A percentile compares a stretch with the other conserved stretches of the same genome.
These are phyloP conservation scores for Prunus fruticosa DNA, from an alignment of 306 rosid species.

Conservation along the genomic window DNA sequence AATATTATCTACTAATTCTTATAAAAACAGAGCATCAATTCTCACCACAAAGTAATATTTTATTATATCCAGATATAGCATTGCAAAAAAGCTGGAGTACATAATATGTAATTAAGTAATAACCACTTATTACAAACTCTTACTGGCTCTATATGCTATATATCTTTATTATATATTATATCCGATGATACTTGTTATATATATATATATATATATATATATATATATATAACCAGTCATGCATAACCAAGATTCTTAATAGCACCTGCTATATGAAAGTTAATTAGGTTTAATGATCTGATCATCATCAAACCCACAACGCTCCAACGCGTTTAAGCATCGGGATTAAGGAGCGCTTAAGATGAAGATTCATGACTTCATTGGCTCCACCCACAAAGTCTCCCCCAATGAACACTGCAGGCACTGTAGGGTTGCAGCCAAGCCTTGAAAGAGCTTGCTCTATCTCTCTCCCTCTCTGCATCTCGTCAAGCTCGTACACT, in stretches of 20 bases:
- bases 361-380: constrained; percentile 93
- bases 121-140: not conserved
- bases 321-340: constrained; percentile 92
- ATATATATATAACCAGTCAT: not conserved
- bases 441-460: constrained; percentile 78
- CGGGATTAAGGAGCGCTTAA: constrained; percentile 73
- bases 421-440: constrained; percentile 73
- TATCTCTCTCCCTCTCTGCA: constrained; percentile 75
- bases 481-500: constrained; percentile 86
- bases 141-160: not conserved
- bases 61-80: not conserved
- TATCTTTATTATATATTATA: not conserved
- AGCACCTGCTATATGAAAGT: not conserved
- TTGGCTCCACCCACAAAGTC: constrained; percentile 83
- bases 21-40: not conserved
- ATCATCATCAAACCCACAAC: constrained; percentile 60
- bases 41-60: not conserved
- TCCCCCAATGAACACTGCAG: constrained; percentile 82
- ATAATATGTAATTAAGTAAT: not conserved
- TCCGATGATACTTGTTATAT: not conserved
- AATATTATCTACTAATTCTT: too few relatives aligned
- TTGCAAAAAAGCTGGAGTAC: not conserved
- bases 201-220: not conserved
- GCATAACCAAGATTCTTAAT: constrained; percentile 4
- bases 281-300: not conserved